A percentile compares a stretch with the other conserved stretches of the same genome.
phyloP scores from a whole-genome alignment of 2,329 filamentous ascomycete genomes.

The Aspergillus uvarum region DNA sequence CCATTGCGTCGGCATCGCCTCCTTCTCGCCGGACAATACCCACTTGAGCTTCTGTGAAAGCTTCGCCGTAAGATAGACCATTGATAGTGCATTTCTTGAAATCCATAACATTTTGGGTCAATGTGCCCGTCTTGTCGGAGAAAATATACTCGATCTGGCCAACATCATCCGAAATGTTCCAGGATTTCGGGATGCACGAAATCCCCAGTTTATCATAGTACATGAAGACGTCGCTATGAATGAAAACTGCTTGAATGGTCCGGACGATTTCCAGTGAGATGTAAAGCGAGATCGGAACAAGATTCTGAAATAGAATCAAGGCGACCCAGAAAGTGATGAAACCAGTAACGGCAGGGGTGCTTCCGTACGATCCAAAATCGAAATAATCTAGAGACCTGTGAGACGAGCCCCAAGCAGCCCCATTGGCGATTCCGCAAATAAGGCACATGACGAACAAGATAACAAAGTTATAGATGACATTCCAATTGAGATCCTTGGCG shows the following conservation, averaged over 20 bases:
- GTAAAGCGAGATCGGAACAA: slow-evolving; percentile 97
- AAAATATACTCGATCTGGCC: slow-evolving; percentile 99
- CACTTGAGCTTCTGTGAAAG: slow-evolving; percentile 94
- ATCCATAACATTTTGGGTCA: slow-evolving; percentile 95
- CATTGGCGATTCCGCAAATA: slow-evolving; percentile 79
- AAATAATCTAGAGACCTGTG: slow-evolving; percentile 78
- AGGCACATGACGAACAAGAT: slow-evolving; percentile 89
- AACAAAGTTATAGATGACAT: slow-evolving; percentile 94
- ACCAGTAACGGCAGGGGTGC: slow-evolving; percentile 72
- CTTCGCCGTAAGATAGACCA: slow-evolving; percentile 93
- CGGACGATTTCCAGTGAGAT: slow-evolving; percentile 96
- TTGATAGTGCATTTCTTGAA: slow-evolving; percentile 99
- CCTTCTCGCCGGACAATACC: slow-evolving; percentile 93
- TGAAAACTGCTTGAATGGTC: slow-evolving; percentile 91
- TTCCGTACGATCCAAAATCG: slow-evolving; percentile 80
- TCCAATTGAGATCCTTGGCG: slow-evolving; percentile 91
- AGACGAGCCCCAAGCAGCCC: slow-evolving; percentile 72
- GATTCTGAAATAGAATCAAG: slow-evolving; percentile 94
- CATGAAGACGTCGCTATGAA: slow-evolving; percentile 94
- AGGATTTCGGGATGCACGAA: slow-evolving; percentile 93
- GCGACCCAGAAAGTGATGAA: slow-evolving; percentile 97
- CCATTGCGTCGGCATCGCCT: slow-evolving; percentile 80
- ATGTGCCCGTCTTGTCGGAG: slow-evolving; percentile 86
- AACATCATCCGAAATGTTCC: slow-evolving; percentile 98
- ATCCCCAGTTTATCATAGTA: slow-evolving; percentile 95